phyloP scores from a whole-genome alignment of 2,329 filamentous ascomycete species.

The Curvularia verruculosa region DNA sequence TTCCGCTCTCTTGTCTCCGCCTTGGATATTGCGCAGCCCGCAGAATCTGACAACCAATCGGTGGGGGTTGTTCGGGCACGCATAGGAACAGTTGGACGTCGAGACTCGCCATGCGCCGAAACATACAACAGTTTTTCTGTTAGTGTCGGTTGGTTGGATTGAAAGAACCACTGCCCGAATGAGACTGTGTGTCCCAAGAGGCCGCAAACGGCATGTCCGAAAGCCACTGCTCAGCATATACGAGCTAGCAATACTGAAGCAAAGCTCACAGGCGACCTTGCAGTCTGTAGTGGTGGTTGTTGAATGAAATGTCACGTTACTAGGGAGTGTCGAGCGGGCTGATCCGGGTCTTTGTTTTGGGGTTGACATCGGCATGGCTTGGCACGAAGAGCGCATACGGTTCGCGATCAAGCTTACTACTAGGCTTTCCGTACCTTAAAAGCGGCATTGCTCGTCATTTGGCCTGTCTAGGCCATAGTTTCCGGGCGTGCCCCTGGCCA shows the following conservation, averaged over 20 bases:
- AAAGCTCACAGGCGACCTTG: neutral
- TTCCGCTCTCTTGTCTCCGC: conserved; percentile 14
- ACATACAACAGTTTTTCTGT: neutral
- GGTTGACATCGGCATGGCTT: neutral
- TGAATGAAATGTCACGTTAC: neutral
- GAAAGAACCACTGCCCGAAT: neutral
- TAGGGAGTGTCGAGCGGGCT: neutral
- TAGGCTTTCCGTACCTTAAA: neutral
- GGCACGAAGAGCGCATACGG: neutral
- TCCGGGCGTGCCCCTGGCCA: neutral
- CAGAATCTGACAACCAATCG: conserved; percentile 2
- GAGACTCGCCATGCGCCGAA: neutral
- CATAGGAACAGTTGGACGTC: conserved; percentile 3
- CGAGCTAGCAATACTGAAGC: neutral
- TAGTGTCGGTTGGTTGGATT: neutral
- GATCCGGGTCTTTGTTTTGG: neutral
- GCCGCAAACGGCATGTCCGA: neutral
- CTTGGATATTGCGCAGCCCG: conserved; percentile 1
- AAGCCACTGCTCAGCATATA: neutral
- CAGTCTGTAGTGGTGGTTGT: neutral
- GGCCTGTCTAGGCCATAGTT: conserved; percentile 5
- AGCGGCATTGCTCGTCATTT: neutral
- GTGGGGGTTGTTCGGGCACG: neutral
- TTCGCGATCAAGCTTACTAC: neutral
- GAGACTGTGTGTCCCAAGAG: neutral